Conservation (phyloP, 352 stramenopile species). For the Phytophthora pinifolia region DNA sequence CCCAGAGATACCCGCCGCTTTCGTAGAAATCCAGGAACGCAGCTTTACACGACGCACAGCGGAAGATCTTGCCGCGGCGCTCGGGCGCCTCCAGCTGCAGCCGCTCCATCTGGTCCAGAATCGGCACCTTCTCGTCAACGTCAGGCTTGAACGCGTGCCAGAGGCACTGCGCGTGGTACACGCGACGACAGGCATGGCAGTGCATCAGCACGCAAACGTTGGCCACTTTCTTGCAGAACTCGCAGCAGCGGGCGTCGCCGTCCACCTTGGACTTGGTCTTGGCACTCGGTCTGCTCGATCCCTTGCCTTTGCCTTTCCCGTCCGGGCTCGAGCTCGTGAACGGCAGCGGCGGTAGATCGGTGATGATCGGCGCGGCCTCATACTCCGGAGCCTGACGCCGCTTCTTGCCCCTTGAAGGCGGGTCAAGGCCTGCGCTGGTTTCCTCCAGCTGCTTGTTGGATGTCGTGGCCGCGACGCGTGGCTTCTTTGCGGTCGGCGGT, state of each 20-base stretch:
- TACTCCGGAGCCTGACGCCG: conserved; percentile 15
- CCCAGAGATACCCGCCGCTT: conserved; percentile 32
- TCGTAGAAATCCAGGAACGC: conserved; percentile 45
- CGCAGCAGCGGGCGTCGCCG: conserved; percentile 27
- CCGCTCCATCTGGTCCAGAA: conserved; percentile 35
- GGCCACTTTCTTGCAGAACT: conserved; percentile 40
- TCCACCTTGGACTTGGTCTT: neutral
- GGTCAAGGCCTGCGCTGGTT: neutral
- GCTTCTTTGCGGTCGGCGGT: conserved; percentile 7
- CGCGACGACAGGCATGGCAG: conserved; percentile 39
- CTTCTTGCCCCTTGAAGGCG: conserved; percentile 23
- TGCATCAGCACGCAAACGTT: conserved; percentile 41
- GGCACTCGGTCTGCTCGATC: neutral
- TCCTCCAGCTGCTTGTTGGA: conserved; percentile 6
- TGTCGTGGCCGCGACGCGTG: neutral
- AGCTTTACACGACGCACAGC: conserved; percentile 47
- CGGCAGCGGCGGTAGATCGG: conserved; percentile 33
- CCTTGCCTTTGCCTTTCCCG: conserved; percentile 8
- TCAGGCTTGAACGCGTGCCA: conserved; percentile 35
- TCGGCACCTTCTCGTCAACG: conserved; percentile 23
- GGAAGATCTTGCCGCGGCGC: conserved; percentile 40
- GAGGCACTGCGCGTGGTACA: conserved; percentile 51
- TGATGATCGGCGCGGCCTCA: conserved; percentile 27
- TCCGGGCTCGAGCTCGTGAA: conserved; percentile 25
- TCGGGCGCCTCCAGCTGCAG: conserved; percentile 29